Evolutionary conservation across 306 rosid species (phyloP).

Genomic region (Pyrus betulifolia): DNA sequence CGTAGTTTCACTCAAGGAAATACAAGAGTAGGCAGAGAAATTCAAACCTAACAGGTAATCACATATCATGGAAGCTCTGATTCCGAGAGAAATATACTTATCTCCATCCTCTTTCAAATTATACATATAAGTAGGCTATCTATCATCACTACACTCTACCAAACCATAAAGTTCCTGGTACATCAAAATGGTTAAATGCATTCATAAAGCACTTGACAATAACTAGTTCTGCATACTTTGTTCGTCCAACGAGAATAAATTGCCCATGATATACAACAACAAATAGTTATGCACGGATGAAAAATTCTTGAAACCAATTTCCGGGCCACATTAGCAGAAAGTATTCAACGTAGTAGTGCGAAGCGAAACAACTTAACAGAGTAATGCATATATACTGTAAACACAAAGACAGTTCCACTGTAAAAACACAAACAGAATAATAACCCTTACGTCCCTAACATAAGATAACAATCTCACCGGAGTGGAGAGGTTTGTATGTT

Average conservation of each 20-base stretch:
- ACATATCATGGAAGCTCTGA: not conserved
- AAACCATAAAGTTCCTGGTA: not conserved
- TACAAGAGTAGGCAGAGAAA: not conserved
- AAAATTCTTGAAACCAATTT: not conserved
- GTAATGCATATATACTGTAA: not conserved
- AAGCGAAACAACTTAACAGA: not conserved
- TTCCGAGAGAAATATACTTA: not conserved
- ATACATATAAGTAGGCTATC: not conserved
- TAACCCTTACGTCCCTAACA: no score
- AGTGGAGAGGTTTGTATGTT: conserved; percentile 21
- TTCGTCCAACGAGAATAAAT: not conserved
- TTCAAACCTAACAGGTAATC: not conserved
- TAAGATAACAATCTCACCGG: conserved; percentile 41
- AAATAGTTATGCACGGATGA: not conserved
- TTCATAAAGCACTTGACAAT: not conserved
- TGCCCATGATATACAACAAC: not conserved
- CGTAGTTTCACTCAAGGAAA: not conserved
- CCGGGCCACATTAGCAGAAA: not conserved
- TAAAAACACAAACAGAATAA: not conserved
- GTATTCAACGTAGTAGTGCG: not conserved
- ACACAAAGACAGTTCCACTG: not conserved
- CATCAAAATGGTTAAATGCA: not conserved
- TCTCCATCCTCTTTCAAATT: not conserved
- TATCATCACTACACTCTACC: not conserved
- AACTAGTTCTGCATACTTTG: not conserved